These are phyloP conservation scores for Chlorella vulgaris DNA, from an alignment of 139 green algal genomes.

Conservation along the genomic window DNA sequence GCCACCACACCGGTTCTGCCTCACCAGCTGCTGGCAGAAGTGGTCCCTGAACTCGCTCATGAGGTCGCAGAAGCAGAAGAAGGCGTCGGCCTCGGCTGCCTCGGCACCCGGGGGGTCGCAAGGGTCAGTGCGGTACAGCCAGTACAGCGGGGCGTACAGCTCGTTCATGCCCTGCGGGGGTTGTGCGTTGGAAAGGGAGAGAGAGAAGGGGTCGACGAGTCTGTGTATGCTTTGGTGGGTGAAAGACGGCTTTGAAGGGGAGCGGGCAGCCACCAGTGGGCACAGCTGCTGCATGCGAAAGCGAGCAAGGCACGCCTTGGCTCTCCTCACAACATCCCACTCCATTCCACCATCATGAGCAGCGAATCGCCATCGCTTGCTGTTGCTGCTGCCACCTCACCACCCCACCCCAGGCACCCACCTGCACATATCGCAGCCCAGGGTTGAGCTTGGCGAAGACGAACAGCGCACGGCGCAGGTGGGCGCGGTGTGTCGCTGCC, in stretches of 20 bases:
- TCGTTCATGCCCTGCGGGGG: constrained; percentile 97
- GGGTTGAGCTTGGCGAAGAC: constrained; percentile 98
- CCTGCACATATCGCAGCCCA: constrained; percentile 93
- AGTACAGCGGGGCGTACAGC: constrained; percentile 92
- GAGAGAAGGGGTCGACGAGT: no score
- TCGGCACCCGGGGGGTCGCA: constrained; percentile 10
- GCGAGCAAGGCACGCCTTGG: no score
- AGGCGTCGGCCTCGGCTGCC: constrained; percentile 92
- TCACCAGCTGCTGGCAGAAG: constrained; percentile 90
- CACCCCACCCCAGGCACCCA: background rate
- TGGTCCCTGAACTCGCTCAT: constrained; percentile 90
- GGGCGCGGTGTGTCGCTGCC: constrained; percentile 43
- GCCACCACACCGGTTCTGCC: background rate
- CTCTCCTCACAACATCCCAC: no score
- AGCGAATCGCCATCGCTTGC: no score
- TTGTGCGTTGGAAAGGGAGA: background rate
- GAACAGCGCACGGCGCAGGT: constrained; percentile 90
- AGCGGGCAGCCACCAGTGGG: no score
- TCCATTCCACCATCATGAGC: no score
- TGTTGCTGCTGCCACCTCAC: no score
- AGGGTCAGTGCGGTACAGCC: constrained; percentile 76
- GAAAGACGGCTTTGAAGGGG: no score
- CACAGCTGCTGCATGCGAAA: no score
- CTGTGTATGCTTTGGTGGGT: no score
- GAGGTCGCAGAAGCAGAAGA: constrained; percentile 92